Conservation (phyloP, 345 rosid species). For the Physaria fendleri region DNA sequence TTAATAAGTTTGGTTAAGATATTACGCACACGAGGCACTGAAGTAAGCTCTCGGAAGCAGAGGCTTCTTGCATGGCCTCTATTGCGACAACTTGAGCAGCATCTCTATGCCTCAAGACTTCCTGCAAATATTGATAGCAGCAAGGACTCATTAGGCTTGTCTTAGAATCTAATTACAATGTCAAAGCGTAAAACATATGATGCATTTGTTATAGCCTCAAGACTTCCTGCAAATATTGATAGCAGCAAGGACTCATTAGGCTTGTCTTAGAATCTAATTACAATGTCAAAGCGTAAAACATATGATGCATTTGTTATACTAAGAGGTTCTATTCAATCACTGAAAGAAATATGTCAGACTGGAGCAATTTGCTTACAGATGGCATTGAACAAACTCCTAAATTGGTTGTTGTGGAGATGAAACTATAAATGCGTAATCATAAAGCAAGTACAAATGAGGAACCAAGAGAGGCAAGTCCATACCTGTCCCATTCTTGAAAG, state of each 20-base stretch:
- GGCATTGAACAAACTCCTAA: background rate
- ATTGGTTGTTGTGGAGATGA: background rate
- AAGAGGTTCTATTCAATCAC: background rate
- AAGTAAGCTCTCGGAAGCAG: slow-evolving; percentile 88
- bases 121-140: slow-evolving; percentile 36
- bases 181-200: slow-evolving; percentile 4
- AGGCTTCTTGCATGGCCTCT: slow-evolving; percentile 92
- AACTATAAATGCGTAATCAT: background rate
- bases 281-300: slow-evolving; percentile 8
- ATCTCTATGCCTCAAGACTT: slow-evolving; percentile 81
- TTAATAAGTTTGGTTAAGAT: background rate
- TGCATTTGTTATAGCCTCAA: background rate
- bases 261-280: background rate
- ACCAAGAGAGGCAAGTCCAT: slow-evolving; percentile 16
- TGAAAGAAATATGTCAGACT: background rate
- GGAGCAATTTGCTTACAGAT: background rate
- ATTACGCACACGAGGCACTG: slow-evolving; percentile 69
- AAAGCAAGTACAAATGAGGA: slow-evolving; percentile 12
- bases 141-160: background rate
- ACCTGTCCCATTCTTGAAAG: slow-evolving; percentile 93
- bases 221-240: slow-evolving; percentile 42
- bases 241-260: background rate
- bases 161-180: background rate
- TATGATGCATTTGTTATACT: background rate
- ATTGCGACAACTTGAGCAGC: slow-evolving; percentile 79